phyloP scores from a whole-genome alignment of 2,329 filamentous ascomycete species.

The Calonectria pauciramosa region DNA sequence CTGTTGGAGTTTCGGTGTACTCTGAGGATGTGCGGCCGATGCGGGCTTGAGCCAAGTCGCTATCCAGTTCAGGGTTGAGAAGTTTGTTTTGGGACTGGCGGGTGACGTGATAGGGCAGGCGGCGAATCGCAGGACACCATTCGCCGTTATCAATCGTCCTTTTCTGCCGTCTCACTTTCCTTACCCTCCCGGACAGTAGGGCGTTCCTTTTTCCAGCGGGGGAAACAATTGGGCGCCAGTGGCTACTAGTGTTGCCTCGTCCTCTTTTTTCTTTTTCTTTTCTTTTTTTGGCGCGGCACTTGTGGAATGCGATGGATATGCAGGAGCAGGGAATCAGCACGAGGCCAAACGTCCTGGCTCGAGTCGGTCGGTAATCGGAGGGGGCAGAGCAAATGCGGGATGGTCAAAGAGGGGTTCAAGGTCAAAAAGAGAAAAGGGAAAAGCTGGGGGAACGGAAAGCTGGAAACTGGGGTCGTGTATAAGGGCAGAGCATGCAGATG shows the following conservation, averaged over 20 bases:
- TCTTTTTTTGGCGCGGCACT: slow-evolving; percentile 12
- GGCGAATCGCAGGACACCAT: slow-evolving; percentile 32
- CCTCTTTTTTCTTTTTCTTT: background rate
- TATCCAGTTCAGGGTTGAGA: slow-evolving; percentile 12
- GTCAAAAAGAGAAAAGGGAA: slow-evolving; percentile 10
- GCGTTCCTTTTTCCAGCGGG: slow-evolving; percentile 29
- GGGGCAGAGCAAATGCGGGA: slow-evolving; percentile 10
- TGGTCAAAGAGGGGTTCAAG: background rate
- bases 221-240: slow-evolving; percentile 30
- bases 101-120: slow-evolving; percentile 34
- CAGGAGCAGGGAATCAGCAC: slow-evolving; percentile 15
- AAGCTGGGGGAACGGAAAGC: slow-evolving; percentile 14
- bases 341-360: slow-evolving; percentile 4
- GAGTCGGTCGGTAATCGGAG: slow-evolving; percentile 26
- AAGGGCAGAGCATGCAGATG: slow-evolving; percentile 6
- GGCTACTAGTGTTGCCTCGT: background rate
- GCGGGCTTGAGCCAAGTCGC: slow-evolving; percentile 2
- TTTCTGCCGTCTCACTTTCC: slow-evolving; percentile 19
- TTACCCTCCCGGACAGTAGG: slow-evolving; percentile 12
- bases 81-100: slow-evolving; percentile 25
- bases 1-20: background rate
- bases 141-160: slow-evolving; percentile 41
- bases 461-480: slow-evolving; percentile 18
- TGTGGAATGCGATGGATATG: slow-evolving; percentile 18
- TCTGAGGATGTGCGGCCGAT: background rate